Evolutionary conservation across 2,329 filamentous ascomycete species (phyloP).

Genomic region (Fusarium sp.): DNA sequence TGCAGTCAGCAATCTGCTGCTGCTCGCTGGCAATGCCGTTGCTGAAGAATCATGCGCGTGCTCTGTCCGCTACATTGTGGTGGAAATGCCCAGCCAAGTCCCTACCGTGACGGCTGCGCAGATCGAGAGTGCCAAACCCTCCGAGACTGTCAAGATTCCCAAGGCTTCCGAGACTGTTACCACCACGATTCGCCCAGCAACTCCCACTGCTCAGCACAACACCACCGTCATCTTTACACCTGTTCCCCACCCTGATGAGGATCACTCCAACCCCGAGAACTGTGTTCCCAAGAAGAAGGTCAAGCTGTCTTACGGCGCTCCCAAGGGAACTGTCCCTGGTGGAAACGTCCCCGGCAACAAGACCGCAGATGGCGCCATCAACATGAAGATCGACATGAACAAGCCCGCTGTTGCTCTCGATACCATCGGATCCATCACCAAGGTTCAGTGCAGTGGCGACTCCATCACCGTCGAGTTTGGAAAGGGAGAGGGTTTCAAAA

Average conservation of each 20-base stretch:
- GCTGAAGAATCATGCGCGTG: not conserved
- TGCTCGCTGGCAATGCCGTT: not conserved
- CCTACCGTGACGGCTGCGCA: not conserved
- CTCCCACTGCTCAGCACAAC: not conserved
- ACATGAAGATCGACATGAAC: constrained; percentile 31
- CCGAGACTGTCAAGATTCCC: not conserved
- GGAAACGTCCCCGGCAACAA: not conserved
- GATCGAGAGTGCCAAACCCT: not conserved
- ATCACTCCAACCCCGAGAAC: constrained; percentile 17
- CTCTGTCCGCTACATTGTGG: constrained; percentile 2
- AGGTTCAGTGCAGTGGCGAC: constrained; percentile 20
- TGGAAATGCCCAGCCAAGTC: constrained; percentile 7
- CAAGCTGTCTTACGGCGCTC: constrained; percentile 15
- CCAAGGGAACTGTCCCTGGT: not conserved
- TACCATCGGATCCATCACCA: constrained; percentile 15
- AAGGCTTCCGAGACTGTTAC: not conserved
- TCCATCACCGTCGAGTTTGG: constrained; percentile 26
- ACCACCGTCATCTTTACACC: constrained; percentile 23
- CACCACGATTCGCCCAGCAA: not conserved
- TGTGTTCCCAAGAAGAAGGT: constrained; percentile 25
- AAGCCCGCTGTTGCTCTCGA: constrained; percentile 34
- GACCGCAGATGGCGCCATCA: constrained; percentile 10
- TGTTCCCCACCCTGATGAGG: constrained; percentile 11
- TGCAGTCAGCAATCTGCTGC: not conserved
- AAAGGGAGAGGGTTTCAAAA: constrained; percentile 12